A percentile compares a stretch with the other conserved stretches of the same genome.
These are phyloP conservation scores for Capsaspora owczarzaki DNA, from an alignment of 78 protist species.

Conservation along the genomic window DNA sequence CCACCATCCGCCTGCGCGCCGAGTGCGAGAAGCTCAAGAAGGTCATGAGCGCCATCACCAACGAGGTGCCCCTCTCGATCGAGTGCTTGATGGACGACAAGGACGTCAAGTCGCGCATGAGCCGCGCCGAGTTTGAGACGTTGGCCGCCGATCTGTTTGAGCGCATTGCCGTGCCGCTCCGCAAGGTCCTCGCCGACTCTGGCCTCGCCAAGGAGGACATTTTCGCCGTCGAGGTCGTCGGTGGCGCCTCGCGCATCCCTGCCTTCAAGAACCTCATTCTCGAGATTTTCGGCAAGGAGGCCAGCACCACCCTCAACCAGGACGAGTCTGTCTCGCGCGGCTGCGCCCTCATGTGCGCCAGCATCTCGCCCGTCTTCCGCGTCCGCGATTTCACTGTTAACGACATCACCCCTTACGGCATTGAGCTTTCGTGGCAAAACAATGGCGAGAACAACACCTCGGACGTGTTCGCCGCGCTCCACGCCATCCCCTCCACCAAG, in stretches of 20 bases:
- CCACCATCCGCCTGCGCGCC: conserved; percentile 51
- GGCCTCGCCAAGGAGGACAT: conserved; percentile 4
- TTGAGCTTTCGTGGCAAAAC: conserved; percentile 41
- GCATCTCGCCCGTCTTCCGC: conserved; percentile 72
- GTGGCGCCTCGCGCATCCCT: conserved; percentile 31
- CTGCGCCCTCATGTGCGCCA: conserved; percentile 84
- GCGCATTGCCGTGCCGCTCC: conserved; percentile 32
- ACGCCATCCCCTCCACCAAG: conserved; percentile 34
- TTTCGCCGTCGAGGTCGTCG: conserved; percentile 20
- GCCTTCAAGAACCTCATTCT: conserved; percentile 16
- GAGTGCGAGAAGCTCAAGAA: conserved; percentile 81
- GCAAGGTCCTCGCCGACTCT: conserved; percentile 19
- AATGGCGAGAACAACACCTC: conserved; percentile 28
- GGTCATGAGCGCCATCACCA: conserved; percentile 53
- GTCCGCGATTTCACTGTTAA: conserved; percentile 68
- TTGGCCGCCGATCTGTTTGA: conserved; percentile 29
- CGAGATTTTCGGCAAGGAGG: conserved; percentile 12
- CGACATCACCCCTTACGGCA: conserved; percentile 61
- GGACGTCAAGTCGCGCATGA: conserved; percentile 32
- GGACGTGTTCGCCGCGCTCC: conserved; percentile 30
- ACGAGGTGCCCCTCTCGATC: conserved; percentile 52
- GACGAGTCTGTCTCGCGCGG: conserved; percentile 89
- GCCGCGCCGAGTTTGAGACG: conserved; percentile 58
- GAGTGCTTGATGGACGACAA: conserved; percentile 81
- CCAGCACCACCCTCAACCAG: conserved; percentile 64